These are phyloP conservation scores for Corymbia maculata DNA, from an alignment of 345 rosid species.

Conservation along the genomic window DNA sequence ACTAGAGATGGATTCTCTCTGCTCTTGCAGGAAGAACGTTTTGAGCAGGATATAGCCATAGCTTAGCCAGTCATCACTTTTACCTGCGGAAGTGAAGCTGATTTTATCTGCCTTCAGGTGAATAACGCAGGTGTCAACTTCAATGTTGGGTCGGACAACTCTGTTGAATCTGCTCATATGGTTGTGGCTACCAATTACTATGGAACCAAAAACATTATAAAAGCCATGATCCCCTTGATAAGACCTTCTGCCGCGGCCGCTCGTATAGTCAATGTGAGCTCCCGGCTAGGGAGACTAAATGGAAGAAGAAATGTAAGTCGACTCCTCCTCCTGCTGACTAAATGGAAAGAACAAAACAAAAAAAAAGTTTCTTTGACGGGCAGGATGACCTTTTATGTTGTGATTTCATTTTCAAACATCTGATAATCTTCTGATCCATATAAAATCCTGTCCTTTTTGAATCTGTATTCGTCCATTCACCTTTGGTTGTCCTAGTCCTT, in stretches of 20 bases:
- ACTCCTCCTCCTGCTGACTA: not conserved
- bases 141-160: constrained; percentile 67
- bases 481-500: not conserved
- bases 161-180: constrained; percentile 54
- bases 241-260: constrained; percentile 59
- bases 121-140: constrained; percentile 94
- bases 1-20: not conserved
- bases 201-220: constrained; percentile 71
- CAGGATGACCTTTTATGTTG: not conserved
- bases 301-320: constrained; percentile 75
- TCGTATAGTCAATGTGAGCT: constrained; percentile 85
- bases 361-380: not conserved
- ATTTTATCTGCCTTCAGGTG: constrained; percentile 30
- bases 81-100: not conserved
- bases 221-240: constrained; percentile 82
- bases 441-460: not conserved
- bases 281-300: constrained; percentile 69
- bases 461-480: not conserved
- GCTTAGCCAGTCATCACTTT: not conserved
- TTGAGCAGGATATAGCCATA: not conserved
- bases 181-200: constrained; percentile 68
- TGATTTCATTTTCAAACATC: not conserved
- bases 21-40: not conserved
- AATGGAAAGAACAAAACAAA: not conserved
- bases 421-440: not conserved